Base-by-base conservation (phyloP, 164 flowering plant genomes). In the Buxus sempervirens region DNA sequence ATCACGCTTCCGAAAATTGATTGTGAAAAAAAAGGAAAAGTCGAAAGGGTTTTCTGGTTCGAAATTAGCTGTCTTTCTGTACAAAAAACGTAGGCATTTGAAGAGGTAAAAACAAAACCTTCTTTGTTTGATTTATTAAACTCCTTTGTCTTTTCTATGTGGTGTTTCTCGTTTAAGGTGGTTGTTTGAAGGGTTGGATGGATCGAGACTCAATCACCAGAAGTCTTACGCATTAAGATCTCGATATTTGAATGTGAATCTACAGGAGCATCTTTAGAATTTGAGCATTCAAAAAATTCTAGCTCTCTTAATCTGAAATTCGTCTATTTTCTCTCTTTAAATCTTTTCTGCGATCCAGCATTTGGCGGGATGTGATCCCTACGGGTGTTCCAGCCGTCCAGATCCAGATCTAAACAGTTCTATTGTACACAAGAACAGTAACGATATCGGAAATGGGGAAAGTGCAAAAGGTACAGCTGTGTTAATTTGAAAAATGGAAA, bases 301-400 rank as follows among this genome's bases (percentile, higher is more conserved):
- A 28, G 60, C 25, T 68, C 21, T n/a, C 19, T n/a, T 4, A 59
- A 60, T 51, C 32, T 56, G 9, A 66, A 42, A 58, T 24, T 70
- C 12, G 55, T 48, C n/a, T 7, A 54, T 54, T 54, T 59, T 2
- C 59, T 45, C 62, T 27, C 60, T 66, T 67, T 78, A 68, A 67
- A 54, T 72, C 60, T 79, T 60, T 76, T 68, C 64, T 77, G 75
- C 74, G 79, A 58, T 76, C 64, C 86, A 86, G 90, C 81, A 86
- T 78, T 81, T 83, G 86, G 73, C 81, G 60, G 89, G 77, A 64
- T 82, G 75, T 68, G 90, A 82, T 32, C 73, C 51, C 49, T 67
- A 68, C 19, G 84, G 77, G 58, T 64, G 68, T 72, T 82, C 72
- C 48, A 76, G 82, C 76, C 85, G 89, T 72, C 82, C 82, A 77